Evolutionary conservation across 805 yeast species (phyloP).

Genomic region (Starmerella gropengiesseri): DNA sequence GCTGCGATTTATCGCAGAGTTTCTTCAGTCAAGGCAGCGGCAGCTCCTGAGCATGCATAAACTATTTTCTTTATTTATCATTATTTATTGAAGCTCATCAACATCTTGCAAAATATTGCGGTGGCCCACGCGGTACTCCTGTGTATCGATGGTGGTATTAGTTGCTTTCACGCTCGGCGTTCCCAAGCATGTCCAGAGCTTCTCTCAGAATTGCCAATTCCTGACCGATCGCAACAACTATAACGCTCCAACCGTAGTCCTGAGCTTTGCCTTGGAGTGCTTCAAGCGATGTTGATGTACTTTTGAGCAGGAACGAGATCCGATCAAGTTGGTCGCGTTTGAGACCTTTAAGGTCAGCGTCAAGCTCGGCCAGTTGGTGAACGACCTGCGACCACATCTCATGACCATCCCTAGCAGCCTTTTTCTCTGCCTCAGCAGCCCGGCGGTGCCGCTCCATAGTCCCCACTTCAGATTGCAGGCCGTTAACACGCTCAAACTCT

Average conservation of each 20-base stretch:
- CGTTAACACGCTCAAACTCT: constrained; percentile 10
- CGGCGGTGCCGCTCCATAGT: constrained; percentile 1
- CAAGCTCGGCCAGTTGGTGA: constrained; percentile 18
- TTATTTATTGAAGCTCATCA: constrained; percentile 2
- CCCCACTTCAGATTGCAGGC: neutral
- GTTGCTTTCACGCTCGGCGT: neutral
- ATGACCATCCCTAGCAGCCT: constrained; percentile 16
- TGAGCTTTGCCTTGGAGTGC: constrained; percentile 17
- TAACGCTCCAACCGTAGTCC: constrained; percentile 23
- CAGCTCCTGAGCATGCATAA: neutral
- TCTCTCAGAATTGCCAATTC: constrained; percentile 25
- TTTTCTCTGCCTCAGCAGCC: constrained; percentile 12
- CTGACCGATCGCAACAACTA: constrained; percentile 27
- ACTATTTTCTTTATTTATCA: neutral
- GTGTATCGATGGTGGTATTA: neutral
- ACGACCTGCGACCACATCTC: constrained; percentile 13
- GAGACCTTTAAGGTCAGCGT: constrained; percentile 16
- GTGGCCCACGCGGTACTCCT: neutral
- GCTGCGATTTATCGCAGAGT: constrained; percentile 15
- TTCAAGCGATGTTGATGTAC: constrained; percentile 9
- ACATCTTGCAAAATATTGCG: too few relatives aligned
- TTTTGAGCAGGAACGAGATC: constrained; percentile 18
- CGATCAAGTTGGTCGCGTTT: constrained; percentile 14
- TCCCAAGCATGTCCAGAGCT: constrained; percentile 22
- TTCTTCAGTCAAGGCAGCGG: neutral